phyloP scores from a whole-genome alignment of 1,284 basidiomycete species.

The Bondarzewia mesenterica region DNA sequence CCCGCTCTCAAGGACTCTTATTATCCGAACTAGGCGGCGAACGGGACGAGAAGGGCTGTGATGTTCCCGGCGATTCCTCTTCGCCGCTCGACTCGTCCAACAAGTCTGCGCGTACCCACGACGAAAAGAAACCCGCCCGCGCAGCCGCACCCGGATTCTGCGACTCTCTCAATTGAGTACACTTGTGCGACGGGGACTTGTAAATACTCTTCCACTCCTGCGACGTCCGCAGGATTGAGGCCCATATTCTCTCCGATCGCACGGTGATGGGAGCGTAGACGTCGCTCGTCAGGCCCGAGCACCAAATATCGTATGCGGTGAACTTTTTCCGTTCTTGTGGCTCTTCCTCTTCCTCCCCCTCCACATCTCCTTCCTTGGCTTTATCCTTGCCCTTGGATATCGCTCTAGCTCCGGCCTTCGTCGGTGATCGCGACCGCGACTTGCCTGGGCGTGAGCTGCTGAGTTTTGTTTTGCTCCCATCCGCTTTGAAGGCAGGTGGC shows the following conservation, averaged over 20 bases:
- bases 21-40: too few species aligned
- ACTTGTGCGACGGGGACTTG: neutral
- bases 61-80: too few species aligned
- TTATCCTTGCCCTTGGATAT: too few species aligned
- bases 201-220: neutral
- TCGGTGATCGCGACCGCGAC: neutral
- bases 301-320: constrained; percentile 17
- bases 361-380: too few species aligned
- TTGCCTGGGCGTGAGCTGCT: neutral
- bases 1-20: too few species aligned
- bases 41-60: too few species aligned
- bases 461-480: neutral
- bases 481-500: too few species aligned
- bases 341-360: too few species aligned
- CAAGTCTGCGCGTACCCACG: neutral
- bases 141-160: neutral
- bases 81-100: too few species aligned
- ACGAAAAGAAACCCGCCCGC: neutral
- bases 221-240: neutral
- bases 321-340: too few species aligned
- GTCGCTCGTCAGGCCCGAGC: constrained; percentile 5
- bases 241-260: neutral
- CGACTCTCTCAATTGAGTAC: neutral
- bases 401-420: neutral
- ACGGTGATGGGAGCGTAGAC: neutral